Evolutionary conservation across 1,139 yeast genomes (phyloP).

Genomic region (Yamadazyma dendronema): DNA sequence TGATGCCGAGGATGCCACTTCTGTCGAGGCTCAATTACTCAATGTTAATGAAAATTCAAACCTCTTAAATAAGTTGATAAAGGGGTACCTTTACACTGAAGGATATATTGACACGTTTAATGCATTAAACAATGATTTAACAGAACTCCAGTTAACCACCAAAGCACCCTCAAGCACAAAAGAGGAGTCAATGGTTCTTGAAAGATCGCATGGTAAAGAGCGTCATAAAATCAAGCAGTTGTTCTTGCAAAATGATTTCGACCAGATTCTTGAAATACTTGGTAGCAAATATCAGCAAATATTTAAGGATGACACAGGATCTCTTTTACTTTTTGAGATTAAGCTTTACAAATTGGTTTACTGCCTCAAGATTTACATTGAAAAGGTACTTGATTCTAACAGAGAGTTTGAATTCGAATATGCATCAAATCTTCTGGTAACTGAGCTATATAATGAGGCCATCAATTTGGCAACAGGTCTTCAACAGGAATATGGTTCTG

Average conservation of each 20-base stretch:
- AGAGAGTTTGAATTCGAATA: constrained; percentile 3
- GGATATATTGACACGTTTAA: constrained; percentile 70
- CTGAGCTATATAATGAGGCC: constrained; percentile 17
- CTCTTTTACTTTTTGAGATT: constrained; percentile 51
- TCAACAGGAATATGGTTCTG: constrained; percentile 23
- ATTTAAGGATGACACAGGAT: constrained; percentile 30
- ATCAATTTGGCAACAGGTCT: constrained; percentile 48
- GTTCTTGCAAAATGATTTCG: constrained; percentile 49
- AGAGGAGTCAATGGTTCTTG: constrained; percentile 14
- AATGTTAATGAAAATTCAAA: constrained; percentile 27
- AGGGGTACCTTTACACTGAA: constrained; percentile 68
- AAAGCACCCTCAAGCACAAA: constrained; percentile 4
- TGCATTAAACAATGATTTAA: constrained; percentile 49
- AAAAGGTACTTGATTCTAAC: constrained; percentile 15
- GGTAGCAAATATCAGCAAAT: constrained; percentile 44
- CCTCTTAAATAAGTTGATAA: constrained; percentile 55
- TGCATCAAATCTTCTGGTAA: constrained; percentile 6
- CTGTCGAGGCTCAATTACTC: constrained; percentile 23
- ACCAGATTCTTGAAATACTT: constrained; percentile 43
- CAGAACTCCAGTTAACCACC: constrained; percentile 10
- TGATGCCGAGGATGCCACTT: neutral
- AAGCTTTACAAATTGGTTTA: constrained; percentile 49
- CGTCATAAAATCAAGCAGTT: constrained; percentile 53
- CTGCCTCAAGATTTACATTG: constrained; percentile 24
- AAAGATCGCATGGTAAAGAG: constrained; percentile 37